Base-by-base conservation (phyloP, 1,284 basidiomycete species). In the Leccinum cinnamomeum region DNA sequence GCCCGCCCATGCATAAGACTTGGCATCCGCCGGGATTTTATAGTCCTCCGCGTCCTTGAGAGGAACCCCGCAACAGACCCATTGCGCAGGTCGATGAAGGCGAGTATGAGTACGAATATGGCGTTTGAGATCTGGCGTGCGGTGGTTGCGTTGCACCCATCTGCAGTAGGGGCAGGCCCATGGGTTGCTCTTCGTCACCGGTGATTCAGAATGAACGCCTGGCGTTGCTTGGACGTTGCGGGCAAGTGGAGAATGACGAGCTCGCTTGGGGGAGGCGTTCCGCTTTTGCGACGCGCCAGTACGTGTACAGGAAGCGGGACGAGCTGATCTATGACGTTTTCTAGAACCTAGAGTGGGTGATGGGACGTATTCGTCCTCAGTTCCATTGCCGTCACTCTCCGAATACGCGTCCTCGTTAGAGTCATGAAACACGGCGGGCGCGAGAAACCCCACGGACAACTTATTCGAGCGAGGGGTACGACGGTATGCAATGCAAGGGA, bases 41-140 rank as follows among this genome's bases (percentile, higher is more conserved):
- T 76, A 77, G 10, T 65, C 56, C 8, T 69, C 55, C 12, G 75
- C 77, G 1, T 81, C 76, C 46, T 73, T 68, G 1, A 78, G 30
- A 5, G 70, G 74, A 14, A 85, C 76, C 2, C 84, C 85, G 53
- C 73, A 75, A 57, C 76, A 77, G 6, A 77, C 64, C 75, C 75
- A 77, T 35, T 71, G 68, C 4, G 68, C 67, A 20, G 70, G 74
- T 14, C 72, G 69, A 25, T 67, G 62, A 33, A 66, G 65, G 54
- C 79, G 78, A 33, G 77, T 74, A 61, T 86, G 85, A 0, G 84
- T 84, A 30, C 70, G 73, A 35, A 85, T 68, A 68, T 87, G 85
- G 16, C 85, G 79, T 67, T 78, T 79, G 65, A 82, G 81, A 63
- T 86, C 85, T 7, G 82, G 82, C 39, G 78, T 69, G 39, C 85